Evolutionary conservation across 2,329 filamentous ascomycete species (phyloP), one percentile per base, ranked within the genome.

Genomic region (Teratosphaeria zuluensis): DNA sequence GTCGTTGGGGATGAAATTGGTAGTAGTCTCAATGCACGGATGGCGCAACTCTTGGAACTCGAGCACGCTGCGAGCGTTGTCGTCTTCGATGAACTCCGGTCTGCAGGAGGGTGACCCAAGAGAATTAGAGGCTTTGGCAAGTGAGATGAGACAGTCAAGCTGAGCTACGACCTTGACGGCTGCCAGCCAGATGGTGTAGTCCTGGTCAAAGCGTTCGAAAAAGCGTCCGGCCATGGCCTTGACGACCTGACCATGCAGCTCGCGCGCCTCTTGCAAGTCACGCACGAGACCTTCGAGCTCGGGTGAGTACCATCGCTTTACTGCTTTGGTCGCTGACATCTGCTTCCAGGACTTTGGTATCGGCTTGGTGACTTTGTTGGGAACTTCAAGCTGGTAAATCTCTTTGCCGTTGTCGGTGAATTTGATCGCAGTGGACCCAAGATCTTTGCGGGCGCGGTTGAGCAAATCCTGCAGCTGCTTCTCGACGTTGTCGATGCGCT

Each of bases 1-100:
- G 70, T 96, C 89, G 68, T 99, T 99, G 3, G 94, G 94, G 61
- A 99, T 99, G 69, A 99, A 99, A 73, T 96, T 92, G 56, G 87
- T 86, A 2, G 87, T 89, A 61, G 88, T 89, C 61, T 92, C 80
- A 83, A 99, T 95, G 76, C 94, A 99, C 2, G 94, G 94, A 70
- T 99, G 94, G 35, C 94, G 87, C 58, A 99, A 83, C 69, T 96
- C 92, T 57, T 88, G 82, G 68, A 99, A 96, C 60, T 96, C 88
- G n/a, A 99, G 78, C 7, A 94, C 83, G 68, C 89, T 95, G 53
- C 92, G 84, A 51, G 70, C 70, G 51, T 65, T 63, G 63, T 94
- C 87, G 55, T 88, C 81, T 21, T 96, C 87, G 3, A 95, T 82
- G 70, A 99, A 96, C n/a, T 81, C 76, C 0, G 94, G 94, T 33